Evolutionary conservation across 106 monocot species (phyloP).

Genomic region (Apostasia shenzhenica): DNA sequence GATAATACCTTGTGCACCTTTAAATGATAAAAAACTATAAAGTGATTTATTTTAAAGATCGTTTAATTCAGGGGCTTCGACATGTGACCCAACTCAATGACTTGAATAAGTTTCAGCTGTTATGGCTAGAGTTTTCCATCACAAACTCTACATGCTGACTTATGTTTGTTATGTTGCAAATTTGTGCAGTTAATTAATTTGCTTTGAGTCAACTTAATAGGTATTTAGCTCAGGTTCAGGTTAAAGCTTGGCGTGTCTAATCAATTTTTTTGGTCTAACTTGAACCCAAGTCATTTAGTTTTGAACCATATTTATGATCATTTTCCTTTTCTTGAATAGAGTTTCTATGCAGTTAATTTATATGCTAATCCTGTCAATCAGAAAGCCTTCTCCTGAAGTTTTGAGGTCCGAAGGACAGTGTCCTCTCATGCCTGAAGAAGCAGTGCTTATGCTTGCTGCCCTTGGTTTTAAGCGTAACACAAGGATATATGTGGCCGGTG

Average conservation of each 20-base stretch:
- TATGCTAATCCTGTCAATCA: conserved; percentile 6
- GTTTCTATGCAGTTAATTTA: not conserved
- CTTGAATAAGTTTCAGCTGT: not conserved
- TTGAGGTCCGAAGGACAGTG: conserved; percentile 89
- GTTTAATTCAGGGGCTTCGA: not conserved
- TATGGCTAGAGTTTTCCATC: not conserved
- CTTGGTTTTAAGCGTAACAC: conserved; percentile 87
- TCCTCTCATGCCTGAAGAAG: conserved; percentile 95
- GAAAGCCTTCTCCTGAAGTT: conserved; percentile 65
- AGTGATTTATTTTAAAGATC: not conserved
- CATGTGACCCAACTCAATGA: not conserved
- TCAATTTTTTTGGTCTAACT: too few relatives aligned
- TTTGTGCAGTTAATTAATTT: too few relatives aligned
- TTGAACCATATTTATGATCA: too few relatives aligned
- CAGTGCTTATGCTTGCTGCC: conserved; percentile 90
- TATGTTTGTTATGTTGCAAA: too few relatives aligned
- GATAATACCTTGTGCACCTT: not conserved
- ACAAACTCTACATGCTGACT: too few relatives aligned
- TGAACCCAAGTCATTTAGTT: too few relatives aligned
- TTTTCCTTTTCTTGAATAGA: not conserved
- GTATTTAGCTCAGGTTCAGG: too few relatives aligned
- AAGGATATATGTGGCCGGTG: conserved; percentile 82
- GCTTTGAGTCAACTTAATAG: too few relatives aligned
- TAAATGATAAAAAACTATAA: not conserved
- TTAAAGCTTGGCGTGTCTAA: too few relatives aligned